These are phyloP conservation scores for Chimonanthus praecox DNA, from an alignment of 164 flowering plant genomes.

Conservation along the genomic window DNA sequence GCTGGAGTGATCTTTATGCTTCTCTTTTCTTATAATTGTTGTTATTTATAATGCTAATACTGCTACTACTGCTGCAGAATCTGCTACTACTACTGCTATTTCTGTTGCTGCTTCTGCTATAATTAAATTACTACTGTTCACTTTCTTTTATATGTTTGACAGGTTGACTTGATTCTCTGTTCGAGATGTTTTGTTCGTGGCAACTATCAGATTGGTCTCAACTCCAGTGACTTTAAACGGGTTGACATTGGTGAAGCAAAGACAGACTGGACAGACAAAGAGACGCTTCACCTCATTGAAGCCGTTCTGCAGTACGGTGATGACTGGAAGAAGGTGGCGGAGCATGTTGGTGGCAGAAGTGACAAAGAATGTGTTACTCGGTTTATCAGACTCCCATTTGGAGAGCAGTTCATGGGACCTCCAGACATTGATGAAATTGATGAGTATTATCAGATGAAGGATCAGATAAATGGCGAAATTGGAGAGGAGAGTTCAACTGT, in stretches of 20 bases:
- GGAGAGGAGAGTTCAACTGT: constrained; percentile 17
- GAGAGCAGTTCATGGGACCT: constrained; percentile 58
- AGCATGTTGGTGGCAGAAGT: constrained; percentile 74
- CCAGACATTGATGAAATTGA: constrained; percentile 36
- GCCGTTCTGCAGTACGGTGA: constrained; percentile 81
- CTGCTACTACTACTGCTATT: neutral
- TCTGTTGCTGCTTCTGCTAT: neutral
- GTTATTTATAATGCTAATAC: neutral
- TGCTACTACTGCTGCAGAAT: neutral
- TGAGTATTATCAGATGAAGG: constrained; percentile 19
- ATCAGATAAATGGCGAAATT: constrained; percentile 19
- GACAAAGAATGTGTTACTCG: constrained; percentile 81
- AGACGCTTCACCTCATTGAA: constrained; percentile 84
- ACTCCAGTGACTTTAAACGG: constrained; percentile 65
- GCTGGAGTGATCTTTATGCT: neutral
- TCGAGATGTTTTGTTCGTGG: constrained; percentile 89
- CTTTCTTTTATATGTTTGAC: constrained; percentile 16
- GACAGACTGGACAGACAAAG: constrained; percentile 78
- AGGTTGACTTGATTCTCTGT: constrained; percentile 84
- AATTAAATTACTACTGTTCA: constrained; percentile 1
- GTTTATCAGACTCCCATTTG: constrained; percentile 86
- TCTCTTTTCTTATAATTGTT: neutral
- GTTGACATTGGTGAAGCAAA: constrained; percentile 82
- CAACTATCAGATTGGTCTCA: constrained; percentile 57
- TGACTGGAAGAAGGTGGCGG: constrained; percentile 91